Base-by-base conservation (phyloP, 2,329 filamentous ascomycete species). In the Fusarium sp. region DNA sequence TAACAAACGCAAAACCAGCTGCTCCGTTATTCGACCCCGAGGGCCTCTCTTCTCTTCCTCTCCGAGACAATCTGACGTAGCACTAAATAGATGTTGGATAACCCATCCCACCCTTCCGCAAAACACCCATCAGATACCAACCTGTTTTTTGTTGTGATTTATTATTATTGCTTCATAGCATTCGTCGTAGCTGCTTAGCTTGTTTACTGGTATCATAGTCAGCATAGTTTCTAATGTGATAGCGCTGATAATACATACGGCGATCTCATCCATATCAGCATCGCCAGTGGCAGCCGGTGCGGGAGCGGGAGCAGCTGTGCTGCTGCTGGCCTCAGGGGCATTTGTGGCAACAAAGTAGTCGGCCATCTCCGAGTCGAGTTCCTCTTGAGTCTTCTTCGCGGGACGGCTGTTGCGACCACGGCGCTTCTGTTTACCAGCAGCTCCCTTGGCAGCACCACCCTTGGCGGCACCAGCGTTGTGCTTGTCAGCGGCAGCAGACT, bases 331-430 rank as follows among this genome's bases (percentile, higher is more conserved):
- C 54, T 81, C 83, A 71, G 84, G 84, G 53, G 79, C 83, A 69
- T 82, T 78, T 34, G 75, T 74, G 63, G 81, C 79, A 40, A 86
- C 89, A 78, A 97, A 98, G 84, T 99, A 99, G 81, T 98, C 96
- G 20, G 90, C 91, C 96, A 99, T 99, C 81, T 99, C 96, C 6
- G 93, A 94, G 79, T 99, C 96, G 26, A 99, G 90, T 83, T 99
- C 95, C 79, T 97, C 95, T 2, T 92, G 90, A 0, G 94, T 97
- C 92, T 98, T 98, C 84, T 97, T 85, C 76, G 90, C 83, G 72
- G 91, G 86, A 75, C 91, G 88, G 70, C 86, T 84, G 76, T 84
- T 91, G 72, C 90, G 72, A 44, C 45, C 73, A 56, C 68, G 90
- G 42, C 86, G 84, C 78, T 85, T 87, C 80, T 86, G 86, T 74